Conservation (phyloP, 768 basidiomycete species). For the Suillus alpinus region DNA sequence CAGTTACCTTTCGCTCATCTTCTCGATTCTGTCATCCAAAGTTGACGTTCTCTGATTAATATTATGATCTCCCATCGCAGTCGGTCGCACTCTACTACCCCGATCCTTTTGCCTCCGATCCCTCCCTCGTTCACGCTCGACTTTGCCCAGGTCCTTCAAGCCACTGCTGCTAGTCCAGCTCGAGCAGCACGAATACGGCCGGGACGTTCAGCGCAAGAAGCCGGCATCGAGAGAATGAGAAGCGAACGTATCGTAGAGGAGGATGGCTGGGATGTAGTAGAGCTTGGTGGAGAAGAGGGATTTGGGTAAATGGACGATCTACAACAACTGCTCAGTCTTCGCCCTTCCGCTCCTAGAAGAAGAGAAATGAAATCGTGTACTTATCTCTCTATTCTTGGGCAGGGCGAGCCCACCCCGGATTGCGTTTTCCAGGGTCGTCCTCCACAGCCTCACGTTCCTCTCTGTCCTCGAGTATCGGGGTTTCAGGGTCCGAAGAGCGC, state of each 20-base stretch:
- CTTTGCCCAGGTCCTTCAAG: slow-evolving; percentile 77
- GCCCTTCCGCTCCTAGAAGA: too few relatives aligned
- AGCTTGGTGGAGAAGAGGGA: slow-evolving; percentile 23
- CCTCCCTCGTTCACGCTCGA: slow-evolving; percentile 64
- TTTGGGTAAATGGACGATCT: slow-evolving; percentile 11
- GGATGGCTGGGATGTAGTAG: slow-evolving; percentile 49
- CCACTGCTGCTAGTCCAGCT: slow-evolving; percentile 63
- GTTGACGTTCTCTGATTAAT: neutral
- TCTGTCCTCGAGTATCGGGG: too few relatives aligned
- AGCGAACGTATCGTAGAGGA: slow-evolving; percentile 38
- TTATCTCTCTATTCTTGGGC: too few relatives aligned
- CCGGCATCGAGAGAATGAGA: slow-evolving; percentile 15
- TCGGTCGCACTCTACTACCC: slow-evolving; percentile 60
- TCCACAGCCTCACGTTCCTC: too few relatives aligned
- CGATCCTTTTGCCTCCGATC: slow-evolving; percentile 59
- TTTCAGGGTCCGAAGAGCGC: too few relatives aligned
- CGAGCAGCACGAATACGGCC: slow-evolving; percentile 30
- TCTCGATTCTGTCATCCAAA: neutral
- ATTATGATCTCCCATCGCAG: slow-evolving; percentile 23
- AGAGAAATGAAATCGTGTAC: too few relatives aligned
- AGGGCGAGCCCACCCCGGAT: too few relatives aligned
- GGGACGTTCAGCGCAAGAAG: slow-evolving; percentile 9
- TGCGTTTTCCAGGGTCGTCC: too few relatives aligned
- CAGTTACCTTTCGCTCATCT: slow-evolving; percentile 13
- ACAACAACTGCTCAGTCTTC: too few relatives aligned